phyloP scores from a whole-genome alignment of 176 grass and related monocot species.

The Musa troglodytarum region DNA sequence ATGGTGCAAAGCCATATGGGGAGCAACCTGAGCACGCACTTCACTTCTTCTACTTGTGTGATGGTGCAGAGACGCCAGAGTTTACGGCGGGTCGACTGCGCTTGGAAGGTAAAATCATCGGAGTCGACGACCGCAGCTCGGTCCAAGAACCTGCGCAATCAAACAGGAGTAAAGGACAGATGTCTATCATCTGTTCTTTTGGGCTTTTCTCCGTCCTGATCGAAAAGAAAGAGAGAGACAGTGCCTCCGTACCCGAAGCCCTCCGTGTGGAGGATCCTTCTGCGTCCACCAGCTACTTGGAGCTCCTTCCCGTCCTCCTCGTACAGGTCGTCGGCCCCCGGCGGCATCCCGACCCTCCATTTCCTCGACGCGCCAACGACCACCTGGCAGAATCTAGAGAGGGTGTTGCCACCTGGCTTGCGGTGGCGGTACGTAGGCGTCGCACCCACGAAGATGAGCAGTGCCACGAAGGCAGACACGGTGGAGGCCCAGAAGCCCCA shows the following conservation, averaged over 20 bases:
- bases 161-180: too few species aligned
- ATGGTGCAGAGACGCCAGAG: conserved; percentile 12
- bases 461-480: neutral
- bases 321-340: neutral
- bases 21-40: conserved; percentile 16
- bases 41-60: conserved; percentile 13
- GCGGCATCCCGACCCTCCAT: conserved; percentile 1
- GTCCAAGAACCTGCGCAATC: conserved; percentile 4
- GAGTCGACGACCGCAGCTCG: neutral
- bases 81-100: neutral
- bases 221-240: too few species aligned
- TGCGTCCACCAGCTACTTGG: neutral
- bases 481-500: conserved; percentile 15
- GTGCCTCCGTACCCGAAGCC: neutral
- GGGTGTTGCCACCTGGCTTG: conserved; percentile 3
- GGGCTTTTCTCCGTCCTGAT: too few species aligned
- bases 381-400: conserved; percentile 13
- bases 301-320: neutral
- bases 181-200: neutral
- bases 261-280: conserved; percentile 4
- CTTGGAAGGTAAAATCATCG: neutral
- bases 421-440: conserved; percentile 7
- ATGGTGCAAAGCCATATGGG: conserved; percentile 21
- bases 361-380: conserved; percentile 5
- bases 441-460: neutral